Evolutionary conservation across 139 green algal species (phyloP).

Genomic region (Coelastrella sp.): DNA sequence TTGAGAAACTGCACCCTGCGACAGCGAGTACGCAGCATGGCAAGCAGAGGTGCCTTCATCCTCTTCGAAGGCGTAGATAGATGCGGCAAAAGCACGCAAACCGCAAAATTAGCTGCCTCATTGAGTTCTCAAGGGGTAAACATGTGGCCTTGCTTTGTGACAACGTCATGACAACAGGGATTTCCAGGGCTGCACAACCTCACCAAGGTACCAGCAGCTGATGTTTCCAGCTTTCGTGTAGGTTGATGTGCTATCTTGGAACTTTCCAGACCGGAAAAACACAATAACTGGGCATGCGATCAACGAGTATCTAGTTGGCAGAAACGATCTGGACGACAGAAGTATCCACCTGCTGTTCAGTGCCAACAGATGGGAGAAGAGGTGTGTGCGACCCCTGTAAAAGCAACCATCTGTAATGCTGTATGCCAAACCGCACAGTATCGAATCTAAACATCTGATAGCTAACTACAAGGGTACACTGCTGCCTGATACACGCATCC

Average conservation of each 20-base stretch:
- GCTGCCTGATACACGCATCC: not conserved
- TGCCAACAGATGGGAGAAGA: conserved; percentile 95
- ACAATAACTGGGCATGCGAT: conserved; percentile 90
- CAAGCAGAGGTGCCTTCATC: conserved; percentile 87
- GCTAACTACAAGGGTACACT: not conserved
- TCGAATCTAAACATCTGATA: no score
- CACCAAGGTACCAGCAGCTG: no score
- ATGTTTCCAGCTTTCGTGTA: conserved; percentile 54
- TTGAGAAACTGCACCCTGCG: no score
- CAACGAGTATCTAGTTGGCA: conserved; percentile 84
- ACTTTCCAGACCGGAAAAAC: conserved; percentile 89
- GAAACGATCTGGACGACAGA: conserved; percentile 78
- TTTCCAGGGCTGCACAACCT: no score
- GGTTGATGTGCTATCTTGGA: conserved; percentile 81
- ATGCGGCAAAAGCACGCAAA: conserved; percentile 97
- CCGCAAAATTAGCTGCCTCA: conserved; percentile 74
- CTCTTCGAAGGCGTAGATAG: conserved; percentile 96
- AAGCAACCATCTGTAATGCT: no score
- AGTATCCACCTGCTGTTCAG: conserved; percentile 94
- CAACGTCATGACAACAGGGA: no score
- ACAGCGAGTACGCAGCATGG: not conserved
- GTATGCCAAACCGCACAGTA: no score
- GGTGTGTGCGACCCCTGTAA: no score
- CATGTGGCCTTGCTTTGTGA: no score
- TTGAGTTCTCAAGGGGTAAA: conserved; percentile 68